Evolutionary conservation across 768 basidiomycete species (phyloP).

Genomic region (Podaxis sp.): DNA sequence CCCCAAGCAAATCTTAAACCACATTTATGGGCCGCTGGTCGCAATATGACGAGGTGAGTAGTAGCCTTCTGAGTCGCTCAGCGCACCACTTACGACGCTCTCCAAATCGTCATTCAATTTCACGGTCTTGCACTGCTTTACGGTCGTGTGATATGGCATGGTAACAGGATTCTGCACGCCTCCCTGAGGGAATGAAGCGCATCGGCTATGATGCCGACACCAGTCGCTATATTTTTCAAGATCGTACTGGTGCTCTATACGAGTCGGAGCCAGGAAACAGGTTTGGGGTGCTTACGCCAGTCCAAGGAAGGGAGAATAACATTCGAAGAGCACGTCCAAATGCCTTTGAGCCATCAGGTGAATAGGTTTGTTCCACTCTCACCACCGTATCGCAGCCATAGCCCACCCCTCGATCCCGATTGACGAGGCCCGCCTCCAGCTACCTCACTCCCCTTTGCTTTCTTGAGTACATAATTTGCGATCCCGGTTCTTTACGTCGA

Average conservation of each 20-base stretch:
- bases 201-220: constrained; percentile 55
- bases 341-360: background rate
- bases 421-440: background rate
- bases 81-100: constrained; percentile 1
- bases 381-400: background rate
- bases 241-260: constrained; percentile 43
- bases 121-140: background rate
- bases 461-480: background rate
- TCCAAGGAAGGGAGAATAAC: constrained; percentile 16
- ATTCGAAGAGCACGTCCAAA: constrained; percentile 8
- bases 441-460: background rate
- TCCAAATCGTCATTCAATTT: background rate
- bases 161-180: constrained; percentile 44
- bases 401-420: background rate
- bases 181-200: constrained; percentile 47
- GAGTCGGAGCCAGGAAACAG: constrained; percentile 40
- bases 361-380: background rate
- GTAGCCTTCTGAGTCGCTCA: no score
- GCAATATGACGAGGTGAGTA: constrained; percentile 42
- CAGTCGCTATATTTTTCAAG: constrained; percentile 47
- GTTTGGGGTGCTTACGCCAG: constrained; percentile 42
- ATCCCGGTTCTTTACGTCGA: background rate
- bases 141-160: constrained; percentile 2
- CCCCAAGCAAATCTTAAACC: background rate
- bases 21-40: constrained; percentile 38